Evolutionary conservation across 176 grass and related monocot species (phyloP), one percentile per base, ranked within the genome.

Genomic region (Musa beccarii): DNA sequence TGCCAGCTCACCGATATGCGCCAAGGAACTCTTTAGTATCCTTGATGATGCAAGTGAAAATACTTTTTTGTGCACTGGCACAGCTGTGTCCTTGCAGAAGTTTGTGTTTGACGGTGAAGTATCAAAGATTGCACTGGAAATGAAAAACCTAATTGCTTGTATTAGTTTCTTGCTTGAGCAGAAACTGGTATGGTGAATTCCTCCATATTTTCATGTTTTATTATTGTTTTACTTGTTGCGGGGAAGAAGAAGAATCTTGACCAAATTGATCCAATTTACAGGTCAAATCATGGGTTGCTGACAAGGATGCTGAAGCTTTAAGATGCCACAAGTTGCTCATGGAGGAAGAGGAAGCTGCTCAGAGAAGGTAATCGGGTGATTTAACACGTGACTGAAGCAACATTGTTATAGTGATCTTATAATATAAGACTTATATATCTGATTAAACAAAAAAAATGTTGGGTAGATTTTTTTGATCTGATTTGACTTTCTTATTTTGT

Each of bases 281-380:
- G 94, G 86, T 98, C 21, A 83, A 86, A 78, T 86, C 90, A 61
- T 98, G 90, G 94, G 86, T 80, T 52, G 84, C 78, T 83, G 82
- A 98, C 74, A 98, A 98, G 84, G 82, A 86, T 73, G 80, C 88
- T 49, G 86, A 98, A 79, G 88, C 94, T 71, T 91, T 91, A 78
- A 81, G 90, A 83, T 98, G 86, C 66, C 90, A 98, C 64, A 89
- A 91, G 54, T 84, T 98, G 70, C 94, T 98, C 53, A 86, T 93
- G 53, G 94, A 87, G 68, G 94, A 98, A 87, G 94, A 98, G 81
- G 94, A 98, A 79, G 90, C 86, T 80, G 84, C 86, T 89, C 90
- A 98, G 73, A 98, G 92, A 93, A 98, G 86, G 94, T 82, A 87
- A 13, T 29, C 54, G 14, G 14, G 57, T 59, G 54, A 59, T 59